These are phyloP conservation scores for Fusarium musae DNA, from an alignment of 2,329 filamentous ascomycete species.

Conservation along the genomic window DNA sequence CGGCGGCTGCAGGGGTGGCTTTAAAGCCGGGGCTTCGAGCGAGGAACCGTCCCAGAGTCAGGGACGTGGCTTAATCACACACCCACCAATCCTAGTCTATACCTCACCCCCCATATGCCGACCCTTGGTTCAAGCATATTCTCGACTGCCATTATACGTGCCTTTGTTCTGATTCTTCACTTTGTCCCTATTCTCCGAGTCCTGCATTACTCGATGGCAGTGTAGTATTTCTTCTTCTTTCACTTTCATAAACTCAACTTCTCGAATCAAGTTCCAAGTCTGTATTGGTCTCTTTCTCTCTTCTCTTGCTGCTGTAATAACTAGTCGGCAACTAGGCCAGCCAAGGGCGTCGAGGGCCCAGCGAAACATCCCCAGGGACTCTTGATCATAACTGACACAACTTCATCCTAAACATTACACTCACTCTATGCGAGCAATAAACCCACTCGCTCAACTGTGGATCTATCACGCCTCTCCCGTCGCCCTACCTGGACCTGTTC, in stretches of 20 bases:
- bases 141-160: neutral
- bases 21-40: slow-evolving; percentile 19
- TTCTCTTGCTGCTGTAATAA: slow-evolving; percentile 28
- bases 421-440: slow-evolving; percentile 44
- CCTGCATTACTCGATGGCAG: neutral
- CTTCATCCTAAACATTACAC: slow-evolving; percentile 31
- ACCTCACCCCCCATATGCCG: slow-evolving; percentile 8
- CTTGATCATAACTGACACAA: slow-evolving; percentile 35
- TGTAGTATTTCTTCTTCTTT: neutral
- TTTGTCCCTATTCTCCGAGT: slow-evolving; percentile 9
- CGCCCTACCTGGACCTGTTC: slow-evolving; percentile 36
- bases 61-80: slow-evolving; percentile 11
- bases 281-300: slow-evolving; percentile 4
- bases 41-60: slow-evolving; percentile 14
- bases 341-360: slow-evolving; percentile 33
- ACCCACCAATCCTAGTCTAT: slow-evolving; percentile 1
- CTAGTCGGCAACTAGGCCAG: slow-evolving; percentile 24
- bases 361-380: slow-evolving; percentile 39
- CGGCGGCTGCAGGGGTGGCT: slow-evolving; percentile 10
- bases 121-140: slow-evolving; percentile 12
- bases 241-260: neutral
- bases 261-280: slow-evolving; percentile 15
- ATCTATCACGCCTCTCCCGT: slow-evolving; percentile 44
- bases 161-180: slow-evolving; percentile 25
- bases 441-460: slow-evolving; percentile 37